Evolutionary conservation across 169 alveolate species (phyloP).

Genomic region (Blepharisma undulans): DNA sequence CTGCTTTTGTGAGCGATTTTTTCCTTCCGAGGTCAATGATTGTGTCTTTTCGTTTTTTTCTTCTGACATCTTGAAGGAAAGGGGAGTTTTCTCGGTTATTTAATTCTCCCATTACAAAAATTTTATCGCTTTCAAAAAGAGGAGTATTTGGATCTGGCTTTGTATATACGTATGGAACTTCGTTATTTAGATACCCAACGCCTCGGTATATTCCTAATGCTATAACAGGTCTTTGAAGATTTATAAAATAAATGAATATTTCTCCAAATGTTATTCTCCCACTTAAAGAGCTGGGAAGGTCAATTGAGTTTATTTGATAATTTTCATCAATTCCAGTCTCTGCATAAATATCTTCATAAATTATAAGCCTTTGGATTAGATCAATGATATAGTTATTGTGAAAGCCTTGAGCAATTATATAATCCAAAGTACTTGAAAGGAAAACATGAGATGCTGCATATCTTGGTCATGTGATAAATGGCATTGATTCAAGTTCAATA

Average conservation of each 20-base stretch:
- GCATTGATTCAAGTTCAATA: slow-evolving; percentile 21
- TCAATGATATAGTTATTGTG: slow-evolving; percentile 54
- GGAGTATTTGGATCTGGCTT: slow-evolving; percentile 36
- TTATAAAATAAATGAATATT: neutral
- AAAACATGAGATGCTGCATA: slow-evolving; percentile 57
- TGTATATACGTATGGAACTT: slow-evolving; percentile 36
- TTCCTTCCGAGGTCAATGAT: neutral
- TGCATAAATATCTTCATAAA: slow-evolving; percentile 21
- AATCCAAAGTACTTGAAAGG: slow-evolving; percentile 53
- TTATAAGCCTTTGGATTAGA: neutral
- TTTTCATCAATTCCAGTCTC: slow-evolving; percentile 23
- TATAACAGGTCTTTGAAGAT: neutral
- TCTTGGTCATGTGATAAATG: slow-evolving; percentile 43
- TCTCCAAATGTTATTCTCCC: slow-evolving; percentile 24
- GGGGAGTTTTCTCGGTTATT: slow-evolving; percentile 1
- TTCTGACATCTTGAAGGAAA: slow-evolving; percentile 2
- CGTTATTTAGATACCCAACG: slow-evolving; percentile 27
- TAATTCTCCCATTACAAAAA: slow-evolving; percentile 29
- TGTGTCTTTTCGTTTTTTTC: neutral
- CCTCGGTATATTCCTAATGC: slow-evolving; percentile 31
- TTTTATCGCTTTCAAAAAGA: slow-evolving; percentile 12
- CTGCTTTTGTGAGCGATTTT: neutral
- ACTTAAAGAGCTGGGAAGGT: neutral
- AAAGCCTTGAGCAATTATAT: slow-evolving; percentile 56
- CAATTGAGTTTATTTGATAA: slow-evolving; percentile 1